phyloP scores from a whole-genome alignment of 306 rosid species.

The Glycyrrhiza uralensis region DNA sequence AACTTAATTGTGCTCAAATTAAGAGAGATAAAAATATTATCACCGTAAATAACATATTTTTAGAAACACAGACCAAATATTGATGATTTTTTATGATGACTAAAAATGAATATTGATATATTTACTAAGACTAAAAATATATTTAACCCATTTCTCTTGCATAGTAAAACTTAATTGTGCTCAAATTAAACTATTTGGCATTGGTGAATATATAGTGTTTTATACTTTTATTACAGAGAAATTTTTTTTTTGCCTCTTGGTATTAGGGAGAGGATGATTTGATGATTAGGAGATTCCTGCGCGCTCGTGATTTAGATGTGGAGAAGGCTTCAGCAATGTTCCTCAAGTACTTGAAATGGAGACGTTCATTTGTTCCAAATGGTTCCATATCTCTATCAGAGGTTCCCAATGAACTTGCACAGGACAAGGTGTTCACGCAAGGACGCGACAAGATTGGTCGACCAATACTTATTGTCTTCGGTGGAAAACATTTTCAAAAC shows the following conservation, averaged over 20 bases:
- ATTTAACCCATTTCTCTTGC: too few relatives aligned
- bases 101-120: too few relatives aligned
- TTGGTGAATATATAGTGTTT: neutral
- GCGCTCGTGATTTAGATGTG: conserved; percentile 49
- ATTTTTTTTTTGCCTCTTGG: neutral
- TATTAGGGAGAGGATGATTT: conserved; percentile 53
- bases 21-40: too few relatives aligned
- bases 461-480: conserved; percentile 41
- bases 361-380: conserved; percentile 46
- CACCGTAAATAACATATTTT: too few relatives aligned
- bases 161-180: too few relatives aligned
- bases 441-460: conserved; percentile 57
- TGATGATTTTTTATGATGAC: too few relatives aligned
- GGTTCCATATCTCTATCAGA: conserved; percentile 42
- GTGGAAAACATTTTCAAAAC: conserved; percentile 52
- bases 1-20: too few relatives aligned
- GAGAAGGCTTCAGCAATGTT: conserved; percentile 46
- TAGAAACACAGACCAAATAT: too few relatives aligned
- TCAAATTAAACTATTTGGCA: too few relatives aligned
- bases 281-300: conserved; percentile 48
- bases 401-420: conserved; percentile 44
- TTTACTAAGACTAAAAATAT: too few relatives aligned
- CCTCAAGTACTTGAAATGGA: conserved; percentile 61
- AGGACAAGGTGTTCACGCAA: conserved; percentile 45
- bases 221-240: neutral